Base-by-base conservation (phyloP, 805 yeast species). In the Monosporozyma siamensis region DNA sequence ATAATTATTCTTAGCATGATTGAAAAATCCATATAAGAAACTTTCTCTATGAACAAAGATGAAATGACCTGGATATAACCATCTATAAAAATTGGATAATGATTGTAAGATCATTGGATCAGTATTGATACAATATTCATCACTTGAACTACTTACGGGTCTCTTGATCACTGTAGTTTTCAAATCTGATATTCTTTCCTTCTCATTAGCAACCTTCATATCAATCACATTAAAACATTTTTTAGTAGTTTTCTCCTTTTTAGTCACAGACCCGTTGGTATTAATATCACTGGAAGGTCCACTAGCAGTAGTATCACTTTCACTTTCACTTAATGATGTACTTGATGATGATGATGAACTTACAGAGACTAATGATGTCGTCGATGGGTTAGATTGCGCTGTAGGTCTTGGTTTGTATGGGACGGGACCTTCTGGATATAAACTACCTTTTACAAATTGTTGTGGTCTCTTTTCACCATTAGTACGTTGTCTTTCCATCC, bases 41-140 rank as follows among this genome's bases (percentile, higher is more conserved):
- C 80, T 75, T 48, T 78, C 85, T 45, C 84, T 62, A 52, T 74
- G 78, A n/a, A 78, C 68, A 50, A 77, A 78, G 63, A 74, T 69
- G 51, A 75, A 75, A 48, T 75, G 70, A 47, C 78, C 83, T 3
- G 83, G 83, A 48, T 78, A 78, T 46, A 75, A 72, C 79, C 81
- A 77, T n/a, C 69, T 70, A 55, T 77, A 78, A 54, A 78, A 54
- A 42, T 61, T 59, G 3, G 65, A 61, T n/a, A 63, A 46, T 12
- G 64, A 52, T 38, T 55, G 50, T 10, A 62, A 41, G 12, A 62
- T 53, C 24, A 47, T 47, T 8, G 60, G 55, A 44, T 61, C 64
- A 18, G 53, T 58, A 39, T 56, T 58, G 11, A 50, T 41, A 36
- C 48, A 48, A n/a, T 51, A 39, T 25, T 52, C 48, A n/a, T 36